phyloP scores from a whole-genome alignment of 2,329 filamentous ascomycete genomes.

The Cytospora mali region DNA sequence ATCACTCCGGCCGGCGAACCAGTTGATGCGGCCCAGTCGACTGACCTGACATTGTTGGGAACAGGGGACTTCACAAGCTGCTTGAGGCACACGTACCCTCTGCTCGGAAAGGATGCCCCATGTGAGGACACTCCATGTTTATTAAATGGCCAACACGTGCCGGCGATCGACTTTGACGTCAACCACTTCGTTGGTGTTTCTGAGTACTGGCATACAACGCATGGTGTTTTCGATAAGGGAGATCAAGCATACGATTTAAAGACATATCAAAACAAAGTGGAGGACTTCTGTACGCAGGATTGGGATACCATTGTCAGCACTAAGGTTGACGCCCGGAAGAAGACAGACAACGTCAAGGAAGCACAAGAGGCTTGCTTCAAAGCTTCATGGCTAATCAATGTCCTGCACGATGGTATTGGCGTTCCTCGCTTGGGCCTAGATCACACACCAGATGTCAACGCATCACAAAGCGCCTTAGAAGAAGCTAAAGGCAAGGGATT shows the following conservation, averaged over 20 bases:
- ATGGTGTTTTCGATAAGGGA: conserved; percentile 84
- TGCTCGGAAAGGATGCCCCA: conserved; percentile 85
- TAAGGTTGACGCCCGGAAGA: conserved; percentile 67
- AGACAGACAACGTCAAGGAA: conserved; percentile 74
- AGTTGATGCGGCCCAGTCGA: conserved; percentile 41
- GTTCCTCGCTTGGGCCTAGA: conserved; percentile 85
- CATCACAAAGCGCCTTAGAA: conserved; percentile 70
- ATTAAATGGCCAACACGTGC: conserved; percentile 87
- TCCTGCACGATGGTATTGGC: conserved; percentile 93
- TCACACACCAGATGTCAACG: conserved; percentile 60
- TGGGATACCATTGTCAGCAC: conserved; percentile 73
- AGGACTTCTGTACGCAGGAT: conserved; percentile 80
- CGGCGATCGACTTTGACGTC: conserved; percentile 93
- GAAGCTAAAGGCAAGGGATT: conserved; percentile 75
- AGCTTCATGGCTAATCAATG: conserved; percentile 95
- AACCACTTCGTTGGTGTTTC: conserved; percentile 98
- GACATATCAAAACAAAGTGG: conserved; percentile 83
- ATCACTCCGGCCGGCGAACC: conserved; percentile 71
- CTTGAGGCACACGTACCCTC: conserved; percentile 75
- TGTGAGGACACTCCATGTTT: conserved; percentile 85
- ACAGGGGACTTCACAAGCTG: conserved; percentile 89
- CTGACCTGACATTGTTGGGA: conserved; percentile 65
- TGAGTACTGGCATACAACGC: conserved; percentile 98
- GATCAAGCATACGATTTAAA: conserved; percentile 87
- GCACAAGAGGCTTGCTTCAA: conserved; percentile 95